Base-by-base conservation (phyloP, 768 basidiomycete genomes). In the Mycena crocata region DNA sequence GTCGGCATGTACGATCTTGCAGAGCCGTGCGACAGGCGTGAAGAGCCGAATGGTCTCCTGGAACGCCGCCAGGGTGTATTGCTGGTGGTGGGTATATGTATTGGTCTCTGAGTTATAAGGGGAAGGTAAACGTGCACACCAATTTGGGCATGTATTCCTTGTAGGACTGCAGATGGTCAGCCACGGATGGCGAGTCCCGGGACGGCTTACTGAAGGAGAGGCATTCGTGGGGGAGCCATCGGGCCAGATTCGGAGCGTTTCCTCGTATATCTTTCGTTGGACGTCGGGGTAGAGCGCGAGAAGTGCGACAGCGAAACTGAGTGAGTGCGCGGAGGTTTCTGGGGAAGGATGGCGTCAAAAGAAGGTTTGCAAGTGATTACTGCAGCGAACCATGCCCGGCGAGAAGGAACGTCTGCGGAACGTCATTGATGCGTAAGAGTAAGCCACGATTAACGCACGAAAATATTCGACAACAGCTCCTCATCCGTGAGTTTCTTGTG, bases 211-310 rank as follows among this genome's bases (percentile, higher is more conserved):
- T 6, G 76, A 73, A 44, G 70, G 34, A 39, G 72, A 55, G 7
- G 56, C 70, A 13, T 69, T 51, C 15, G 74, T 67, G 9, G 83
- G 77, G 9, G 58, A 57, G 19, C 77, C 79, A 5, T 76, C 68
- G 13, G 84, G 83, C 82, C 85, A 86, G n/a, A 83, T 44, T 19
- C 51, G 59, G 9, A 55, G 35, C 7, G 80, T 72, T 57, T 88
- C 85, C 35, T 84, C 77, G 51, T 79, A 82, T 0, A 89, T 68
- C 58, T 78, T 84, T 30, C 80, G 73, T 69, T 89, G 88, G 34
- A 77, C 77, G 0, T 84, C 83, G 3, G 86, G 86, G 68, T 87
- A 74, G 15, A 87, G 75, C 5, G 88, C 87, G 10, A 89, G 73
- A 14, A 85, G 75, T 0, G 71, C 75, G 17, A 87, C 62, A 1